Evolutionary conservation across 2,329 filamentous ascomycete species (phyloP).

Genomic region (Sporothrix pseudoabietina): DNA sequence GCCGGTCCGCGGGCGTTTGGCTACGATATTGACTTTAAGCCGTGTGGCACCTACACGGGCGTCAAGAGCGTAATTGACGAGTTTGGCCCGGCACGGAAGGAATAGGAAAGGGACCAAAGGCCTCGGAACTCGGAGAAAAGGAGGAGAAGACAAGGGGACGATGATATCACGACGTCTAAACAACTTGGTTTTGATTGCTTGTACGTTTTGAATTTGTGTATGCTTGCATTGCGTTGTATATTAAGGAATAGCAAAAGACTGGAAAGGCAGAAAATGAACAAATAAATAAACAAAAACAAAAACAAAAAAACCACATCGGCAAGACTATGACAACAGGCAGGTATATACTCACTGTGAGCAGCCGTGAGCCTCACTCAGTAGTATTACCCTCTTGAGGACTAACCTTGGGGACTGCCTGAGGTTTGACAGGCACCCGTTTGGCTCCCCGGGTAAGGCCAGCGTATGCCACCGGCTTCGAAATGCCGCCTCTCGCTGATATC

Average conservation of each 20-base stretch:
- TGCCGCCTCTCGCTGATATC: neutral
- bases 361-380: neutral
- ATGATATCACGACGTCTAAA: neutral
- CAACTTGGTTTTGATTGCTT: neutral
- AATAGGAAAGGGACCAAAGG: neutral
- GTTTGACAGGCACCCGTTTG: neutral
- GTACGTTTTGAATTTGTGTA: neutral
- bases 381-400: neutral
- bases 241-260: neutral
- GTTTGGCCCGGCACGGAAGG: slow-evolving; percentile 37
- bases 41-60: slow-evolving; percentile 53
- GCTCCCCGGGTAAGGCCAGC: neutral
- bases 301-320: too few species aligned
- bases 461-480: neutral
- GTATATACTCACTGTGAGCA: too few species aligned
- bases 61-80: slow-evolving; percentile 58
- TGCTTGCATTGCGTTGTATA: neutral
- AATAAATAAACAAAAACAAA: neutral
- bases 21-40: slow-evolving; percentile 52
- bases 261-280: neutral
- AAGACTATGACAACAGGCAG: neutral
- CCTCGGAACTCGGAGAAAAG: neutral
- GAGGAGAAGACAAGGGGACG: neutral
- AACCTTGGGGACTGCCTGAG: neutral
- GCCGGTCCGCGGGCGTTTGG: slow-evolving; percentile 47